Evolutionary conservation across 495 filamentous ascomycete genomes (phyloP), one percentile per base, ranked within the genome.

Genomic region (Hypoxylon fuscum): DNA sequence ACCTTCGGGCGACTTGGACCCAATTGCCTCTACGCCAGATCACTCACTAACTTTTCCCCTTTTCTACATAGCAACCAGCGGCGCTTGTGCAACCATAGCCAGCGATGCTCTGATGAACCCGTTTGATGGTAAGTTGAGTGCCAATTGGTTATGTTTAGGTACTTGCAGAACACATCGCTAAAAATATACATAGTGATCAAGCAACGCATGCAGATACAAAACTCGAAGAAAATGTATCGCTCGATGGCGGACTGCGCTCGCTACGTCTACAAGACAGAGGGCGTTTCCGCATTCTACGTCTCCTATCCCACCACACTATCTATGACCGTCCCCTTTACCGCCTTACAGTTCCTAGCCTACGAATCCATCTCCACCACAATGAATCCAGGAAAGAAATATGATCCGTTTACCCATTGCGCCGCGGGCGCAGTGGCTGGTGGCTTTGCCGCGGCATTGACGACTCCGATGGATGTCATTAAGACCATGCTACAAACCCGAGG

Each of bases 31-130:
- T n/a, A 31, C 29, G 29, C 32, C 10, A n/a, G 38, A 29, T 50
- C 31, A 45, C 57, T 52, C 56, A 38, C 40, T 8, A 27, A 3
- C 25, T 15, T 14, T 45, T 55, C 46, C 43, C 34, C 34, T 54
- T 68, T 68, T 42, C 61, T 60, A 68, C 53, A 67, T n/a, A 96
- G 94, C 93, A 32, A 84, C 90, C 47, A 96, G 92, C 72, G 95
- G 95, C 71, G 94, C 94, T 53, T 89, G 90, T 64, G 95, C 95
- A 47, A 98, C 95, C 0, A 97, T 97, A 69, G 91, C 92, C 29
- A 96, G 92, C 70, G 95, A 99, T 80, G 96, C 95, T 32, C 81
- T 99, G 45, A 99, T 99, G 95, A 99, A 98, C 74, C 95, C 95
- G 23, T 99, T 99, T 74, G 95, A 99, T 79, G 93, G 93, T 96